phyloP scores from a whole-genome alignment of 345 rosid genomes.

The Draba incana region DNA sequence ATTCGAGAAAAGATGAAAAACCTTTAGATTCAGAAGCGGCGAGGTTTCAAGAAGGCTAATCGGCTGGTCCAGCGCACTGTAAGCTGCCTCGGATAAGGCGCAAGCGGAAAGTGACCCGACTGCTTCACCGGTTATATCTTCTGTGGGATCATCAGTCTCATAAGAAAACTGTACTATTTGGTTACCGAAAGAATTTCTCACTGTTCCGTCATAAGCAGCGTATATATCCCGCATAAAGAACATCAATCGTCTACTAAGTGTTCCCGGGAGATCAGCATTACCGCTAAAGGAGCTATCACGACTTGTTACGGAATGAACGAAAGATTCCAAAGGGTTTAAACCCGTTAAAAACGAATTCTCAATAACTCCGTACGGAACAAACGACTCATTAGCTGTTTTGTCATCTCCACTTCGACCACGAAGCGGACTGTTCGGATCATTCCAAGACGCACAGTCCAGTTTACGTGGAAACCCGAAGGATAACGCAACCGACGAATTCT shows the following conservation, averaged over 20 bases:
- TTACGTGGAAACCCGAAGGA: constrained; percentile 79
- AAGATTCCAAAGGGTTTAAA: constrained; percentile 79
- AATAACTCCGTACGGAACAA: constrained; percentile 77
- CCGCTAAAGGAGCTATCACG: constrained; percentile 88
- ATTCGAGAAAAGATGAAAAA: constrained; percentile 28
- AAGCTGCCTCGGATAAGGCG: constrained; percentile 92
- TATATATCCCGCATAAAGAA: constrained; percentile 86
- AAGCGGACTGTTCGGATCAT: constrained; percentile 46
- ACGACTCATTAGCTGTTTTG: constrained; percentile 47
- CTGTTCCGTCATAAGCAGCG: constrained; percentile 83
- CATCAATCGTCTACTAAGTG: constrained; percentile 76
- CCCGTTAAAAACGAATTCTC: constrained; percentile 73
- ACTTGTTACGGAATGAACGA: constrained; percentile 82
- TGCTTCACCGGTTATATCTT: constrained; percentile 64
- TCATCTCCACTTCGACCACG: constrained; percentile 25
- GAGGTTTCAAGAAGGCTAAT: constrained; percentile 69
- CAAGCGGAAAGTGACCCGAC: constrained; percentile 86
- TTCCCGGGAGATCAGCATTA: constrained; percentile 96
- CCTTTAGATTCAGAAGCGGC: constrained; percentile 43
- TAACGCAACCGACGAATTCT: constrained; percentile 73
- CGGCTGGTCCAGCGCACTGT: constrained; percentile 95
- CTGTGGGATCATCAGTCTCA: constrained; percentile 37
- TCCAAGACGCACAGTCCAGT: constrained; percentile 75
- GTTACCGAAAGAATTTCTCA: constrained; percentile 77
- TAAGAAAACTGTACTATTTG: constrained; percentile 80